A percentile compares a stretch with the other conserved stretches of the same genome.
phyloP scores from a whole-genome alignment of 768 basidiomycete species.

The Termitomyces sp. region DNA sequence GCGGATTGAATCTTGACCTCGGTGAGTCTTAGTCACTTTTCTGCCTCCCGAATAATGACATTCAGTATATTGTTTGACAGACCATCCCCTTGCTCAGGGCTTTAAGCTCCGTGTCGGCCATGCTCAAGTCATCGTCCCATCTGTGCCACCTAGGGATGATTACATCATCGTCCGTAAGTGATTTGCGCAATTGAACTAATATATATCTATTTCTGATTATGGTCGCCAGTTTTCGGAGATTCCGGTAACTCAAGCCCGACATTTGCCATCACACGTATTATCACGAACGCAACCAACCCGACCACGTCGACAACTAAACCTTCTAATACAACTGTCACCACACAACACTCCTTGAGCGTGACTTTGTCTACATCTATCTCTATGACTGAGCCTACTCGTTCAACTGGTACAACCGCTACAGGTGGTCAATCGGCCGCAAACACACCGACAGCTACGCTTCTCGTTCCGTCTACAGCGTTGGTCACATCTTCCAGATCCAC shows the following conservation, averaged over 20 bases:
- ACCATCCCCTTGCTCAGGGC: constrained; percentile 50
- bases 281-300: constrained; percentile 28
- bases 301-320: constrained; percentile 13
- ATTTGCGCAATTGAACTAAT: neutral
- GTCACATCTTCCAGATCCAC: constrained; percentile 5
- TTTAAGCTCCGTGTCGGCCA: constrained; percentile 52
- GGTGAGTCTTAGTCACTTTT: constrained; percentile 30
- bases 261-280: constrained; percentile 63
- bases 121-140: constrained; percentile 51
- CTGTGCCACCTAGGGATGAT: constrained; percentile 37
- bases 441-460: constrained; percentile 1
- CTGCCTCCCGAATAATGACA: neutral
- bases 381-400: constrained; percentile 13
- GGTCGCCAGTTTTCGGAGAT: constrained; percentile 55
- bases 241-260: constrained; percentile 59
- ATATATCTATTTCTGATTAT: constrained; percentile 3
- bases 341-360: constrained; percentile 15
- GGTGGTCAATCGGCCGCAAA: constrained; percentile 28
- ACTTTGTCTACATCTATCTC: constrained; percentile 22
- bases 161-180: constrained; percentile 68
- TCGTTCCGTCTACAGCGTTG: neutral
- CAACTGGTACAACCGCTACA: constrained; percentile 16
- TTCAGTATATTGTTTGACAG: constrained; percentile 30
- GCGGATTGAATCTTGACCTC: constrained; percentile 52
- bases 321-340: neutral